Evolutionary conservation across 139 green algal genomes (phyloP).

Genomic region (Chloropicon primus): DNA sequence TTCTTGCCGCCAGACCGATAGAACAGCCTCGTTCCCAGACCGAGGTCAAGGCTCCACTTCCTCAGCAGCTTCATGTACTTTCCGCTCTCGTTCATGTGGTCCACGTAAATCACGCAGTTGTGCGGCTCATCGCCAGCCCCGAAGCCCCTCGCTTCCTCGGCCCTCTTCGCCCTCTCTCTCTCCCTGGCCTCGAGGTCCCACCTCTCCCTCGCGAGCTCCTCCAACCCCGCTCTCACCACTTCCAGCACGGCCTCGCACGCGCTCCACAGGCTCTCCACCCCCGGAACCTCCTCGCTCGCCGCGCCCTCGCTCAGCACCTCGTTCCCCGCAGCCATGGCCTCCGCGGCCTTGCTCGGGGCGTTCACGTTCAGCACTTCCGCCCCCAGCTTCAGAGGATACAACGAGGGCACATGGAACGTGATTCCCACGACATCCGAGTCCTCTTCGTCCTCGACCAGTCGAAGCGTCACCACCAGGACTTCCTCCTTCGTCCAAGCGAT

Average conservation of each 20-base stretch:
- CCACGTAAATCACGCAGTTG: conserved; percentile 7
- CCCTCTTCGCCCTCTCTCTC: too few relatives aligned
- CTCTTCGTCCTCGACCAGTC: background rate
- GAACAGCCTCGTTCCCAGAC: conserved; percentile 1
- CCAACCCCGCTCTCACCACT: background rate
- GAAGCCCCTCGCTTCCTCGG: background rate
- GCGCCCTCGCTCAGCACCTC: background rate
- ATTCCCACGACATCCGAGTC: background rate
- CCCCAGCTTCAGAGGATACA: background rate
- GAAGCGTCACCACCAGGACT: background rate
- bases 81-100: conserved; percentile 12
- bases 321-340: background rate
- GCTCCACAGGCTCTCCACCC: background rate
- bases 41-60: background rate
- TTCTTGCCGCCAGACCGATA: background rate
- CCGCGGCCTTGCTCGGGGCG: too few relatives aligned
- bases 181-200: background rate
- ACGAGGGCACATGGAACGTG: background rate
- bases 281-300: too few relatives aligned
- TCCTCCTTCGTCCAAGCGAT: background rate
- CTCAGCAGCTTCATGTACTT: conserved; percentile 12
- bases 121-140: background rate
- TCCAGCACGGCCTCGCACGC: background rate
- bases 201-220: background rate
- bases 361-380: background rate